These are phyloP conservation scores for Porogramme epimiltina DNA, from an alignment of 1,284 basidiomycete species.

Conservation along the genomic window DNA sequence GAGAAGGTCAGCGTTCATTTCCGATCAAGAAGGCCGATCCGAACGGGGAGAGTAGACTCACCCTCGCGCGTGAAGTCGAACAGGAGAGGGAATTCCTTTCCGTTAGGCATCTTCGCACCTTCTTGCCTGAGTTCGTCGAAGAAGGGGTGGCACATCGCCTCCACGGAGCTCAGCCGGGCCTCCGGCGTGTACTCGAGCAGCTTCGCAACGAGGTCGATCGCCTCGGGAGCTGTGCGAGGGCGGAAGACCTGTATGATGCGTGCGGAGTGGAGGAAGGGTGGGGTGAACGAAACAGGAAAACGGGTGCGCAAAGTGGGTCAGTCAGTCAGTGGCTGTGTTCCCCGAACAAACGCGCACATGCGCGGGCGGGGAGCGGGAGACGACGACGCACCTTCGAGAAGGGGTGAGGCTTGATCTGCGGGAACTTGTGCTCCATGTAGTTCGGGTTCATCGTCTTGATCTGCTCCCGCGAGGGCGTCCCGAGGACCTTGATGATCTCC, in stretches of 20 bases:
- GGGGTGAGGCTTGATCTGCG: constrained; percentile 97
- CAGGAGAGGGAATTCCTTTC: constrained; percentile 91
- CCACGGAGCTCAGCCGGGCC: constrained; percentile 87
- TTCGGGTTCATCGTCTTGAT: constrained; percentile 99
- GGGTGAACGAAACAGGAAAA: too few species aligned
- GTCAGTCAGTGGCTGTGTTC: constrained; percentile 11
- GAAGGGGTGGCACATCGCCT: constrained; percentile 95
- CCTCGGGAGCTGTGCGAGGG: constrained; percentile 93
- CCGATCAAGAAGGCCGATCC: not conserved
- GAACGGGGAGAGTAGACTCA: constrained; percentile 42
- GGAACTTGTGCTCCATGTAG: constrained; percentile 99
- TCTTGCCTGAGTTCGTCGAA: constrained; percentile 94
- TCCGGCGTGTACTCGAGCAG: constrained; percentile 97
- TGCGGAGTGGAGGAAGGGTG: too few species aligned
- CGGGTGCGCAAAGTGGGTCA: too few species aligned
- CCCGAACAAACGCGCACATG: not conserved
- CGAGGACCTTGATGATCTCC: constrained; percentile 99
- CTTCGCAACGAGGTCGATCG: constrained; percentile 94
- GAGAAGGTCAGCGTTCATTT: not conserved
- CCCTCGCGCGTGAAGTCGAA: constrained; percentile 98
- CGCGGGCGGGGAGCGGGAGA: too few species aligned
- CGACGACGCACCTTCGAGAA: constrained; percentile 83
- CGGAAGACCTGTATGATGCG: constrained; percentile 99
- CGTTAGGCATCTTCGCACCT: constrained; percentile 94
- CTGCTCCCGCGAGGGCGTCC: constrained; percentile 97